These are phyloP conservation scores for Aspergillus sparsus DNA, from an alignment of 495 filamentous ascomycete species.

Conservation along the genomic window DNA sequence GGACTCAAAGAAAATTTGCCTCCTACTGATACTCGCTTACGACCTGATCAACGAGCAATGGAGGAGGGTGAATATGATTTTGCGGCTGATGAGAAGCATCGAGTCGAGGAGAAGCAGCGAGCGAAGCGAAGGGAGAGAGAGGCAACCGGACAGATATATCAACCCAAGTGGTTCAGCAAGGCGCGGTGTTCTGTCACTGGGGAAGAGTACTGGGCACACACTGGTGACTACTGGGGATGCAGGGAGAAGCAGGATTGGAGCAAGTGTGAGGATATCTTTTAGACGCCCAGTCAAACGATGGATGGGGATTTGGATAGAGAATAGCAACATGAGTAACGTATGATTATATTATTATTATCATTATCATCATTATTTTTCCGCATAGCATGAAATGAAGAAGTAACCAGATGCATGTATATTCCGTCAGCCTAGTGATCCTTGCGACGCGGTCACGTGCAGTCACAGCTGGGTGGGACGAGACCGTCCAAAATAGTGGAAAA, in stretches of 20 bases:
- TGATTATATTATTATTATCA: slow-evolving; percentile 1
- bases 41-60: slow-evolving; percentile 98
- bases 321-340: not conserved
- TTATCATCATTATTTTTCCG: not conserved
- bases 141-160: slow-evolving; percentile 73
- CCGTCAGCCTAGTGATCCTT: not conserved
- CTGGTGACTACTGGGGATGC: slow-evolving; percentile 80
- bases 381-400: not conserved
- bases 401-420: not conserved
- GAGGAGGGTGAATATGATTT: slow-evolving; percentile 94
- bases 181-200: slow-evolving; percentile 74
- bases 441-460: not conserved
- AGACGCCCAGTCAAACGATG: slow-evolving; percentile 12
- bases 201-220: slow-evolving; percentile 87
- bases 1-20: slow-evolving; percentile 70
- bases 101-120: slow-evolving; percentile 92
- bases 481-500: slow-evolving; percentile 4
- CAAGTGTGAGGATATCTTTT: slow-evolving; percentile 68
- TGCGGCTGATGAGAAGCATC: slow-evolving; percentile 90
- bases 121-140: slow-evolving; percentile 73
- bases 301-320: not conserved
- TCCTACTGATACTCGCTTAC: slow-evolving; percentile 86
- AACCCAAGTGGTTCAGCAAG: slow-evolving; percentile 83
- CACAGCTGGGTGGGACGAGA: not conserved
- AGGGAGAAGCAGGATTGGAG: slow-evolving; percentile 55